These are phyloP conservation scores for Neurospora sp. DNA, from an alignment of 495 filamentous ascomycete species.

Conservation along the genomic window DNA sequence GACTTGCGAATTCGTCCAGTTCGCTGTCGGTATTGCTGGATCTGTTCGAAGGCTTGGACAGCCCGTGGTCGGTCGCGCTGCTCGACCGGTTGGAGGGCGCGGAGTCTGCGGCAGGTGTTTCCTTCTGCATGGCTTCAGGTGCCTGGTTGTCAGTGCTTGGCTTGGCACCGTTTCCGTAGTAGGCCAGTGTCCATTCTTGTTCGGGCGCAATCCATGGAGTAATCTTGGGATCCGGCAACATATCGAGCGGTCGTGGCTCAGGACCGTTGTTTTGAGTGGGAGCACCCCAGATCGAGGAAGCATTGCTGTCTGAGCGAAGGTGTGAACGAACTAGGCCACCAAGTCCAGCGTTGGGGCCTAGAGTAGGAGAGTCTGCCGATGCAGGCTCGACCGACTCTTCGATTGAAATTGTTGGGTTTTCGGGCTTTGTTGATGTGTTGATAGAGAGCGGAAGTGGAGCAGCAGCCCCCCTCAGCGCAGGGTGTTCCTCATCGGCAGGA, in stretches of 20 bases:
- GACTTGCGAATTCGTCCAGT: constrained; percentile 66
- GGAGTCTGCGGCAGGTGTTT: neutral
- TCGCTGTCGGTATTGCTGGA: constrained; percentile 38
- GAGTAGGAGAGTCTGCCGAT: constrained; percentile 64
- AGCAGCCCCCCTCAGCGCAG: constrained; percentile 31
- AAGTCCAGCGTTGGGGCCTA: constrained; percentile 59
- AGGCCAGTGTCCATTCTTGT: constrained; percentile 33
- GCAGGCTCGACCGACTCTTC: constrained; percentile 19
- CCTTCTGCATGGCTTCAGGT: constrained; percentile 5
- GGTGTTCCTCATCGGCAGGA: constrained; percentile 35
- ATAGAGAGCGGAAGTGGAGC: constrained; percentile 26
- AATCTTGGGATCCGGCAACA: constrained; percentile 21
- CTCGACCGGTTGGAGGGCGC: neutral
- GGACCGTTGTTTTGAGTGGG: constrained; percentile 16
- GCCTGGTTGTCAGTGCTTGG: constrained; percentile 11
- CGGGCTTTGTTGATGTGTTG: constrained; percentile 12
- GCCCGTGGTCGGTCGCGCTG: constrained; percentile 13
- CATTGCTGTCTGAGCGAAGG: constrained; percentile 69
- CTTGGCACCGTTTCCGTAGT: constrained; percentile 19
- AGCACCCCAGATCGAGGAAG: constrained; percentile 61
- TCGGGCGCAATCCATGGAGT: constrained; percentile 47
- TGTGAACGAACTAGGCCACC: constrained; percentile 80
- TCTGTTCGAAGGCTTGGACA: constrained; percentile 15
- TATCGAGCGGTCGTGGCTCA: constrained; percentile 26
- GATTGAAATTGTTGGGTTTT: constrained; percentile 10